Base-by-base conservation (phyloP, 805 yeast genomes). In the Isabelozyma heimii region DNA sequence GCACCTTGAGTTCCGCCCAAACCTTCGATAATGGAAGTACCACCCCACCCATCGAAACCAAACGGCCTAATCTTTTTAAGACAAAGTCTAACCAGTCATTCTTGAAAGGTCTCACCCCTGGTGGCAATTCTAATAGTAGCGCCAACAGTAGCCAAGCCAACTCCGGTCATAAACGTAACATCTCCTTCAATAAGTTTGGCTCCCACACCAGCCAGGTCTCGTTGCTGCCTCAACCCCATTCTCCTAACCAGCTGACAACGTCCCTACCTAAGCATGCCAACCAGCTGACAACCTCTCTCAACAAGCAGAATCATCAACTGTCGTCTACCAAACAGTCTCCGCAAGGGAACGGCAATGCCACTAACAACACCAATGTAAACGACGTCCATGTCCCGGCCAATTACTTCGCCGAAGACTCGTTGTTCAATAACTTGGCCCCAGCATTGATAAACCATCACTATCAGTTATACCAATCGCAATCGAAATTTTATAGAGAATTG, bases 391-490 rank as follows among this genome's bases (percentile, higher is more conserved):
- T 59, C 48, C 63, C 72, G 3, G 49, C 56, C 8, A 46, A 45
- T 30, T 54, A 49, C 42, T 60, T 59, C 46, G 58, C 60, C 8
- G 51, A 49, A 8, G 46, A 54, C 38, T 59, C 65, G 6, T 35
- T 58, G 13, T 53, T 58, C 45, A 62, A 60, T 58, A 65, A 59
- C 48, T 52, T 69, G 47, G 67, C 75, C 16, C 64, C 70, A 8
- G 46, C 67, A 5, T 58, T 73, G 39, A 57, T 70, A 17, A 65
- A 61, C 47, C 72, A 73, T 46, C 79, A 73, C 52, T 62, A 62
- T 41, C 52, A 58, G 20, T 50, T 54, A 2, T 69, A 60, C 52
- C 57, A 54, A 2, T 57, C 62, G 9, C 68, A 61, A 47, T 47
- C 50, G 13, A 69, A 66, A 46, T 56, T 67, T 45, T 57, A 61